These are phyloP conservation scores for Aaosphaeria pasadenensis DNA, from an alignment of 2,329 filamentous ascomycete species.

Conservation along the genomic window DNA sequence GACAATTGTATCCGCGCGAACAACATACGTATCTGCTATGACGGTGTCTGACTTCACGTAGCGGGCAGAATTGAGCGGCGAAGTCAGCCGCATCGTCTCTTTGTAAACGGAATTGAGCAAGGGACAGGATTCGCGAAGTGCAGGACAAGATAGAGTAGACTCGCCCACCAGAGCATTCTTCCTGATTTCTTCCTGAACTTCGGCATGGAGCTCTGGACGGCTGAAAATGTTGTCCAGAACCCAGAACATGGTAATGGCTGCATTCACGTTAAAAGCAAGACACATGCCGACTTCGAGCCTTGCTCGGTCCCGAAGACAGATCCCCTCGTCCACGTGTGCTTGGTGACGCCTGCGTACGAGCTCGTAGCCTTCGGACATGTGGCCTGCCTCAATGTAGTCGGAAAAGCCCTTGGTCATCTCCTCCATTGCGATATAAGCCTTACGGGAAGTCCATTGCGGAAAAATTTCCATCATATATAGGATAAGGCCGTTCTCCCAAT, in stretches of 20 bases:
- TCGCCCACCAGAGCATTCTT: slow-evolving; percentile 13
- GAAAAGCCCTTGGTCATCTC: slow-evolving; percentile 21
- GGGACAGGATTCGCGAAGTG: slow-evolving; percentile 40
- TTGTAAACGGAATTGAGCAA: slow-evolving; percentile 46
- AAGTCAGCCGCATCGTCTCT: slow-evolving; percentile 45
- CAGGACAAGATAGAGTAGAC: slow-evolving; percentile 35
- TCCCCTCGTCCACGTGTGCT: slow-evolving; percentile 13
- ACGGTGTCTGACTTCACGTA: slow-evolving; percentile 43
- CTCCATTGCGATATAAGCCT: slow-evolving; percentile 37
- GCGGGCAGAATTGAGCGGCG: slow-evolving; percentile 40
- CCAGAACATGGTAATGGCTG: slow-evolving; percentile 46
- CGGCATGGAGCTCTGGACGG: slow-evolving; percentile 35
- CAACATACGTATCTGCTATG: slow-evolving; percentile 41
- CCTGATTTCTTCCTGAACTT: slow-evolving; percentile 42
- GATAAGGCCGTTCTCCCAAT: slow-evolving; percentile 38
- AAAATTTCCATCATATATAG: slow-evolving; percentile 28
- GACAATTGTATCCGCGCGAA: slow-evolving; percentile 43
- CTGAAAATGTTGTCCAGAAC: slow-evolving; percentile 44
- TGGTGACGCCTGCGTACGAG: slow-evolving; percentile 21
- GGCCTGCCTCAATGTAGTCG: slow-evolving; percentile 22
- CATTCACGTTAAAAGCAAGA: slow-evolving; percentile 43
- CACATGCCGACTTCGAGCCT: slow-evolving; percentile 21
- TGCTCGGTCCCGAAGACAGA: slow-evolving; percentile 13
- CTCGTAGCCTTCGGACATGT: slow-evolving; percentile 15
- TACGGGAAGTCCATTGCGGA: slow-evolving; percentile 37